Evolutionary conservation across 768 basidiomycete genomes (phyloP).

Genomic region (Boletellus ananas): DNA sequence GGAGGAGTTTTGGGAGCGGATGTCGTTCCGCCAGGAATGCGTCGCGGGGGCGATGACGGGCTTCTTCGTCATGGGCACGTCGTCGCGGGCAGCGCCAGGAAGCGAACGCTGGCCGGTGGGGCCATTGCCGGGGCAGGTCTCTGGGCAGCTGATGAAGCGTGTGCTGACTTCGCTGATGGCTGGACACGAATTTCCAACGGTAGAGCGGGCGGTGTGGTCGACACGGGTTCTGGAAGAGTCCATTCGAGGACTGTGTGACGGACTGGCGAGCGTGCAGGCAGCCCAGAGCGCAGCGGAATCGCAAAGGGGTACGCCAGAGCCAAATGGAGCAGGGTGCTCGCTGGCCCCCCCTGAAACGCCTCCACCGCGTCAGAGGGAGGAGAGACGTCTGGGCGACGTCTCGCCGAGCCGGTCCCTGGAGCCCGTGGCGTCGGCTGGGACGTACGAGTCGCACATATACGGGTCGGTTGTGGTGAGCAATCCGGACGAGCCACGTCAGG

Average conservation of each 20-base stretch:
- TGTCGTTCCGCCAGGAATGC: conserved; percentile 96
- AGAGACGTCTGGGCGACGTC: conserved; percentile 34
- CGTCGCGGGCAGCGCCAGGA: conserved; percentile 23
- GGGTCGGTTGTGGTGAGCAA: conserved; percentile 55
- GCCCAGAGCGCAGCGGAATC: conserved; percentile 19
- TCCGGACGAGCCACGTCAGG: conserved; percentile 29
- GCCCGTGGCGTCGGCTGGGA: conserved; percentile 46
- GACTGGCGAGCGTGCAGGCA: conserved; percentile 34
- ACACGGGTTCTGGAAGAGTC: conserved; percentile 69
- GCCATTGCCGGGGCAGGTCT: conserved; percentile 58
- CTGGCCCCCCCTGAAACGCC: conserved; percentile 44
- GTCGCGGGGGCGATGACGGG: conserved; percentile 86
- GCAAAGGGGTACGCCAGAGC: conserved; percentile 43
- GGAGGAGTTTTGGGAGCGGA: conserved; percentile 95
- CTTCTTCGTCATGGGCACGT: conserved; percentile 74
- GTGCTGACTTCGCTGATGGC: conserved; percentile 65
- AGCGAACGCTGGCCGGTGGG: conserved; percentile 35
- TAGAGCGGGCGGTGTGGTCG: conserved; percentile 58
- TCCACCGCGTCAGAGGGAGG: conserved; percentile 35
- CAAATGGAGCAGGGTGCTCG: conserved; percentile 14
- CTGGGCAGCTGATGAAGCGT: conserved; percentile 64
- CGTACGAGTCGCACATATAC: conserved; percentile 58
- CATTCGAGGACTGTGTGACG: conserved; percentile 70
- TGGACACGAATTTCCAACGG: conserved; percentile 73
- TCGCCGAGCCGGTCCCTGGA: conserved; percentile 62